Conservation (phyloP, 2,329 filamentous ascomycete species). For the Fusarium sp. region DNA sequence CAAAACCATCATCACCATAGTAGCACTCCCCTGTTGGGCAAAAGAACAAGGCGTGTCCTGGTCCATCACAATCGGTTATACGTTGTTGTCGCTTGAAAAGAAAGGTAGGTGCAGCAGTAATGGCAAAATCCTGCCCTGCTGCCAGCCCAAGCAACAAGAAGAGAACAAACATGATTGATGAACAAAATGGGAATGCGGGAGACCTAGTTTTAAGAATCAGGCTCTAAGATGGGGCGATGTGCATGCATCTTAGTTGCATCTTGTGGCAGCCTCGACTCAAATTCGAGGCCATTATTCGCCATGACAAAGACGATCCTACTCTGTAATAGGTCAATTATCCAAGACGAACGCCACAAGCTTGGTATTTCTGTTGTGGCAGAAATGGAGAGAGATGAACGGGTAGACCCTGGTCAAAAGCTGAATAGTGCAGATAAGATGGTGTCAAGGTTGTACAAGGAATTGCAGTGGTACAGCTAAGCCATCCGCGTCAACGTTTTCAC, state of each 20-base stretch:
- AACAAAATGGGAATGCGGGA: not conserved
- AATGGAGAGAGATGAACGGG: not conserved
- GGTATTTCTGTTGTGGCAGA: not conserved
- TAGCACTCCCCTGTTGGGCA: not conserved
- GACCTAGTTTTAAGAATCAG: not conserved
- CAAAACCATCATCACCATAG: constrained; percentile 2
- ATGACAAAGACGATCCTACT: not conserved
- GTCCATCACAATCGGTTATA: not conserved
- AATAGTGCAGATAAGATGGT: not conserved
- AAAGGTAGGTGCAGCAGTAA: not conserved
- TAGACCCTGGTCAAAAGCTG: not conserved
- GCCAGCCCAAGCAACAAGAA: not conserved
- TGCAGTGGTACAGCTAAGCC: not conserved
- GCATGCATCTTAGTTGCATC: not conserved
- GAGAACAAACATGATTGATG: not conserved
- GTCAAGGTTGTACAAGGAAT: not conserved
- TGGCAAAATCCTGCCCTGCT: not conserved
- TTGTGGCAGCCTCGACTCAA: not conserved
- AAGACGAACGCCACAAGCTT: not conserved
- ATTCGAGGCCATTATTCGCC: not conserved
- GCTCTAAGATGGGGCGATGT: constrained; percentile 1
- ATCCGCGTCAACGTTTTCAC: not conserved
- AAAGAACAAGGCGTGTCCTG: not conserved
- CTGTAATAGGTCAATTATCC: not conserved
- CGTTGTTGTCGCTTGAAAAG: not conserved